phyloP scores from a whole-genome alignment of 495 filamentous ascomycete species.

The Daldinia caldariorum region DNA sequence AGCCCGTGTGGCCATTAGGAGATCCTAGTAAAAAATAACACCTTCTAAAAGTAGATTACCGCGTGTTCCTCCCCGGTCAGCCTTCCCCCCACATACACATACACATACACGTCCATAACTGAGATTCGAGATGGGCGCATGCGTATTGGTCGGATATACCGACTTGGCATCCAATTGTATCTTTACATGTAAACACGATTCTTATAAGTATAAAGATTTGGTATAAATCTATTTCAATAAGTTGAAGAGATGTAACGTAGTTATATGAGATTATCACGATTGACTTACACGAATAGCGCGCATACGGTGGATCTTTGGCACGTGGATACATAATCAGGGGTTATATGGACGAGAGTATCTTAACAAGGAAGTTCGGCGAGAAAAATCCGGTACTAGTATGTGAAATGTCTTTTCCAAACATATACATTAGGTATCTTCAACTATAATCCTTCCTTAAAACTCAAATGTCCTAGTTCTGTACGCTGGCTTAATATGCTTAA shows the following conservation, averaged over 20 bases:
- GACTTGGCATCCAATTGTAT: neutral
- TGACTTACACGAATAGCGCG: neutral
- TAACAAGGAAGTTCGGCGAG: neutral
- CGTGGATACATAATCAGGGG: neutral
- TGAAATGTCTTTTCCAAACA: too few relatives aligned
- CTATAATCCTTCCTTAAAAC: neutral
- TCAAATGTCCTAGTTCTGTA: neutral
- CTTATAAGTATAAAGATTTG: neutral
- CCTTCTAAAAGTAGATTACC: slow-evolving; percentile 11
- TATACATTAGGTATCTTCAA: neutral
- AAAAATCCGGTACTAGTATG: neutral
- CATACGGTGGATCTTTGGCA: neutral
- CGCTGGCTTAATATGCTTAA: neutral
- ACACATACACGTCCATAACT: neutral
- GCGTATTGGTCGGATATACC: slow-evolving; percentile 1
- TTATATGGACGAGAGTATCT: neutral
- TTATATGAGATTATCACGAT: neutral
- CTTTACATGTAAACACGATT: neutral
- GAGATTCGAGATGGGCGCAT: neutral
- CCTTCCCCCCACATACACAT: neutral
- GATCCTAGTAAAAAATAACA: slow-evolving; percentile 9
- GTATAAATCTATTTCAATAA: neutral
- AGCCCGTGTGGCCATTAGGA: slow-evolving; percentile 9
- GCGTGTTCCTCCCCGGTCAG: slow-evolving; percentile 4
- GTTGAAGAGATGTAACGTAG: neutral